A percentile compares a stretch with the other conserved stretches of the same genome.
These are phyloP conservation scores for Nemophila menziesii DNA, from an alignment of 257 asterid species.

Conservation along the genomic window DNA sequence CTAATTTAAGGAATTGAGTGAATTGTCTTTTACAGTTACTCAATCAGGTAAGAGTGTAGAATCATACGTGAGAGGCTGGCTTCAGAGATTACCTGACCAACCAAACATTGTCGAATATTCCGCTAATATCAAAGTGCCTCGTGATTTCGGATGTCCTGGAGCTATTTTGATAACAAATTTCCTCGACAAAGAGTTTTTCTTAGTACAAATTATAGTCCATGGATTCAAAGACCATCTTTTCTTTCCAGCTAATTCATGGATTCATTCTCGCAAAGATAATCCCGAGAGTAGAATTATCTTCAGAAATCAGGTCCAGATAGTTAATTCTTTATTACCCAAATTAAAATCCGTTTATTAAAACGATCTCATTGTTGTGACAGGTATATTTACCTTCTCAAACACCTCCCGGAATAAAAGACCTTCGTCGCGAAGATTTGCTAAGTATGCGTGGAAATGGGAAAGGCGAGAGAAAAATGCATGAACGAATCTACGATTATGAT, in stretches of 20 bases:
- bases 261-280: constrained; percentile 61
- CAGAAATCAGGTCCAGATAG: constrained; percentile 46
- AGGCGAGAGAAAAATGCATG: constrained; percentile 63
- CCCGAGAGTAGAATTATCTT: constrained; percentile 70
- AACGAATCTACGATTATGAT: constrained; percentile 74
- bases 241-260: constrained; percentile 82
- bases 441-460: constrained; percentile 61
- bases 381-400: constrained; percentile 78
- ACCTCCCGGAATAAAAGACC: constrained; percentile 72
- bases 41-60: constrained; percentile 56
- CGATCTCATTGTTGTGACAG: constrained; percentile 21
- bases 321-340: constrained; percentile 2
- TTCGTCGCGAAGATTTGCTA: constrained; percentile 50
- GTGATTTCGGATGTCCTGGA: constrained; percentile 73
- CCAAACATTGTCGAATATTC: constrained; percentile 61
- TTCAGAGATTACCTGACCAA: constrained; percentile 41
- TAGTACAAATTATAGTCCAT: constrained; percentile 66
- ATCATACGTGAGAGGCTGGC: constrained; percentile 74
- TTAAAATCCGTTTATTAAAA: background rate
- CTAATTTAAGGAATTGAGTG: background rate
- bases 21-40: constrained; percentile 26
- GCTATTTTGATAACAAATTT: constrained; percentile 62
- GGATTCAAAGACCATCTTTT: constrained; percentile 47
- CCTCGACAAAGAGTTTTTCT: constrained; percentile 67
- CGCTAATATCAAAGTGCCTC: constrained; percentile 54